Evolutionary conservation across 1,139 yeast species (phyloP).

Genomic region (Casaregolazyma suthepensis): DNA sequence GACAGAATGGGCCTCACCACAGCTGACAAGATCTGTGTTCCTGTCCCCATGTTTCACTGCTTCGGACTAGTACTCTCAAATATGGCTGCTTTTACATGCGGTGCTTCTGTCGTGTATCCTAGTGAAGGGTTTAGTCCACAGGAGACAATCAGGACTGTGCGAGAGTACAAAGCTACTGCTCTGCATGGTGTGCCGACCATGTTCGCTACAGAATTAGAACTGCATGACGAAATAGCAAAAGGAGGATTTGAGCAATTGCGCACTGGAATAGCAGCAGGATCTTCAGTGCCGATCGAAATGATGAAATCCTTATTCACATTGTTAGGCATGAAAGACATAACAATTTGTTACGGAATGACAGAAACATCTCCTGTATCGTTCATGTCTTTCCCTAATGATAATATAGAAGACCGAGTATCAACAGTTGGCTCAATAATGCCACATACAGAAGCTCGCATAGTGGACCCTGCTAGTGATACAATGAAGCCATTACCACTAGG

Average conservation of each 20-base stretch:
- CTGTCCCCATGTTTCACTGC: slow-evolving; percentile 35
- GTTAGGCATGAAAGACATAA: slow-evolving; percentile 25
- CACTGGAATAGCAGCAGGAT: slow-evolving; percentile 33
- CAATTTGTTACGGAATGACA: slow-evolving; percentile 35
- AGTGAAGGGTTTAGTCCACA: slow-evolving; percentile 28
- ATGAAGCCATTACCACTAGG: slow-evolving; percentile 26
- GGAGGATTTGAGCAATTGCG: slow-evolving; percentile 25
- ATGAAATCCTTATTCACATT: slow-evolving; percentile 23
- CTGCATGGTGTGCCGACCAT: slow-evolving; percentile 33
- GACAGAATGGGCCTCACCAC: slow-evolving; percentile 27
- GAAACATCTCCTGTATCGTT: slow-evolving; percentile 33
- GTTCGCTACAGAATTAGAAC: slow-evolving; percentile 31
- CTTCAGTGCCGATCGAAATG: slow-evolving; percentile 29
- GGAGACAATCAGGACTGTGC: slow-evolving; percentile 23
- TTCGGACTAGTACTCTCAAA: slow-evolving; percentile 33
- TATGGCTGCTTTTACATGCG: slow-evolving; percentile 26
- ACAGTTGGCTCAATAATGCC: slow-evolving; percentile 31
- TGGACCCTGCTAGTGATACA: slow-evolving; percentile 19
- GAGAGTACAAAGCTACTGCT: slow-evolving; percentile 27
- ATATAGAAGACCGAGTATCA: slow-evolving; percentile 25
- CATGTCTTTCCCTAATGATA: slow-evolving; percentile 28
- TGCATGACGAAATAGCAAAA: slow-evolving; percentile 21
- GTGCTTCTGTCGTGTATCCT: slow-evolving; percentile 30
- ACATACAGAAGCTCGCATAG: slow-evolving; percentile 28
- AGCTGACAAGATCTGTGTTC: slow-evolving; percentile 30